These are phyloP conservation scores for Xerocomus cyaneibrunnescens DNA, from an alignment of 1,284 basidiomycete species.

Conservation along the genomic window DNA sequence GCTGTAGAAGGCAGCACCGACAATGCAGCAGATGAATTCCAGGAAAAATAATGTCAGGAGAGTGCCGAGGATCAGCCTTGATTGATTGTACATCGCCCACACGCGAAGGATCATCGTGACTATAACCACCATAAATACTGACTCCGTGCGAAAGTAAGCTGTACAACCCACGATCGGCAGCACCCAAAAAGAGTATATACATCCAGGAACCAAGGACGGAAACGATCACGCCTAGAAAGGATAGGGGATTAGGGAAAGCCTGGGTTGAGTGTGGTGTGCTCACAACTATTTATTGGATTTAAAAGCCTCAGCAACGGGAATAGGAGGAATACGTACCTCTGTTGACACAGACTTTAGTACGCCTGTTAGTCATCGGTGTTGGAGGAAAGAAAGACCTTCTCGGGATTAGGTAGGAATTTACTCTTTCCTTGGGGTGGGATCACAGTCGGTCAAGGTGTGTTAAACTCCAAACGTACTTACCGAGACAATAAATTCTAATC, in stretches of 20 bases:
- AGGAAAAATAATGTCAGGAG: neutral
- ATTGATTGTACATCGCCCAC: conserved; percentile 10
- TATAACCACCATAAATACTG: neutral
- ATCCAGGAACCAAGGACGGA: too few relatives aligned
- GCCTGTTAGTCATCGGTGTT: neutral
- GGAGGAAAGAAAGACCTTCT: neutral
- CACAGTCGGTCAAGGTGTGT: neutral
- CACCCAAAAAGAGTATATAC: too few relatives aligned
- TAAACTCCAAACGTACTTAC: neutral
- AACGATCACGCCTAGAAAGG: too few relatives aligned
- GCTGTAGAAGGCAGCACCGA: neutral
- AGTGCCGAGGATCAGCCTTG: neutral
- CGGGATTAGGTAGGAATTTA: neutral
- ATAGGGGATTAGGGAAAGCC: too few relatives aligned
- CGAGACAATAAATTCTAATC: neutral
- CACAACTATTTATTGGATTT: too few relatives aligned
- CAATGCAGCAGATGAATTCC: neutral
- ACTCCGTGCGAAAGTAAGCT: too few relatives aligned
- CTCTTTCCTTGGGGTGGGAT: neutral
- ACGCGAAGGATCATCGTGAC: neutral
- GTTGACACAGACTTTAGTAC: neutral
- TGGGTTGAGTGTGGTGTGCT: too few relatives aligned
- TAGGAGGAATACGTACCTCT: neutral
- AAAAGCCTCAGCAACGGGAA: neutral
- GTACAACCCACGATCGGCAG: too few relatives aligned